phyloP scores from a whole-genome alignment of 2,329 filamentous ascomycete genomes.

The Sporothrix humicola region DNA sequence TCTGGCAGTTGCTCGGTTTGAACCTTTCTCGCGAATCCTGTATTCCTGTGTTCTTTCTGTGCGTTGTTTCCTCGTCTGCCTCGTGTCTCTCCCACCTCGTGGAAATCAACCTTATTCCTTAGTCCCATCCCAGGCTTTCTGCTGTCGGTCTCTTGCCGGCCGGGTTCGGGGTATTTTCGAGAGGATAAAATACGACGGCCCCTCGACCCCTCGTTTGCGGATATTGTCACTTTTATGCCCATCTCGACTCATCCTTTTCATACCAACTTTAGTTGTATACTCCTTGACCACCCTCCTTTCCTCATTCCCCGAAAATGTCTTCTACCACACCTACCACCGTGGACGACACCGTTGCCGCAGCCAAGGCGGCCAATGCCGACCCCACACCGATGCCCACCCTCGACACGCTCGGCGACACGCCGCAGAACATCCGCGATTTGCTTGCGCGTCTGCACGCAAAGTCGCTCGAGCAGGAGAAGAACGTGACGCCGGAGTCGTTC shows the following conservation, averaged over 20 bases:
- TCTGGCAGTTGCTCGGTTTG: neutral
- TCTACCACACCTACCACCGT: neutral
- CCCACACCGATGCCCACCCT: neutral
- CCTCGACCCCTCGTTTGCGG: neutral
- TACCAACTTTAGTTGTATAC: neutral
- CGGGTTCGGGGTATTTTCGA: neutral
- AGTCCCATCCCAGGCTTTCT: neutral
- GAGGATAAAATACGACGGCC: neutral
- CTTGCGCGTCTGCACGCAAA: slow-evolving; percentile 35
- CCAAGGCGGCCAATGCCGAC: slow-evolving; percentile 2
- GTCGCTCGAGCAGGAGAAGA: slow-evolving; percentile 33
- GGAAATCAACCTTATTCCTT: slow-evolving; percentile 4
- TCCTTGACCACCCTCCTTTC: neutral
- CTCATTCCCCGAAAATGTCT: neutral
- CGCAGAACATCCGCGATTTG: slow-evolving; percentile 28
- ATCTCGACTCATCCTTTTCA: neutral
- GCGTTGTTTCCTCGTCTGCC: neutral
- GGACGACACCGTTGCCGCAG: neutral
- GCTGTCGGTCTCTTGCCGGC: neutral
- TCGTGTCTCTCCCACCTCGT: neutral
- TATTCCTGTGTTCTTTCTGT: neutral
- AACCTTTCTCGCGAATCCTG: neutral
- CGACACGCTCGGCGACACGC: slow-evolving; percentile 14
- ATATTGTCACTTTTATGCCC: neutral
- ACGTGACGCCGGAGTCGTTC: neutral